Conservation (phyloP, 345 rosid species). For the Gossypium australe region DNA sequence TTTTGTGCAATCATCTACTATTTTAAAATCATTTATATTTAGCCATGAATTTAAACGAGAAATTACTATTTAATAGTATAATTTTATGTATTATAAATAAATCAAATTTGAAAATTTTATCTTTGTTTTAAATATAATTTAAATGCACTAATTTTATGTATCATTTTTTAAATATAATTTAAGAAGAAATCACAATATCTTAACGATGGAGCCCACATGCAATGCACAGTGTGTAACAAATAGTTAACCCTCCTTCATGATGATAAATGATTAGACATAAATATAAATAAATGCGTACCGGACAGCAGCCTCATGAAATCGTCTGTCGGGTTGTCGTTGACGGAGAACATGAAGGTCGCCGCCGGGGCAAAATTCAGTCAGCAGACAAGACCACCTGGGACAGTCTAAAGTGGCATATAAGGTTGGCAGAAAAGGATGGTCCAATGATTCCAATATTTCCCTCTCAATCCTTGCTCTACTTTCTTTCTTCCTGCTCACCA, state of each 20-base stretch:
- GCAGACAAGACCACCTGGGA: constrained; percentile 62
- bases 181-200: too few species aligned
- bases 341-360: constrained; percentile 83
- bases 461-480: constrained; percentile 62
- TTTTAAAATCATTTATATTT: neutral
- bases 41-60: neutral
- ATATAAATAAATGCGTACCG: constrained; percentile 30
- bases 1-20: neutral
- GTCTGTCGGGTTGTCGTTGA: constrained; percentile 54
- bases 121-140: too few species aligned
- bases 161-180: too few species aligned
- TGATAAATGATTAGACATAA: too few species aligned
- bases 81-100: too few species aligned
- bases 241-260: too few species aligned
- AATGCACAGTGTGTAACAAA: too few species aligned
- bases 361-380: constrained; percentile 83
- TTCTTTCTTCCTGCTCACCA: constrained; percentile 59
- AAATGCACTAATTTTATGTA: too few species aligned
- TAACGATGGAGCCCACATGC: too few species aligned
- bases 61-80: too few species aligned
- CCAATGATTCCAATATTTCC: constrained; percentile 60
- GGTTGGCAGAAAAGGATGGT: constrained; percentile 82
- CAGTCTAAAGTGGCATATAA: constrained; percentile 68
- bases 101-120: too few species aligned
- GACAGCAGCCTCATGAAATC: constrained; percentile 64